Base-by-base conservation (phyloP, 371 early-diverging fungal species). In the Fennellomyces sp. region DNA sequence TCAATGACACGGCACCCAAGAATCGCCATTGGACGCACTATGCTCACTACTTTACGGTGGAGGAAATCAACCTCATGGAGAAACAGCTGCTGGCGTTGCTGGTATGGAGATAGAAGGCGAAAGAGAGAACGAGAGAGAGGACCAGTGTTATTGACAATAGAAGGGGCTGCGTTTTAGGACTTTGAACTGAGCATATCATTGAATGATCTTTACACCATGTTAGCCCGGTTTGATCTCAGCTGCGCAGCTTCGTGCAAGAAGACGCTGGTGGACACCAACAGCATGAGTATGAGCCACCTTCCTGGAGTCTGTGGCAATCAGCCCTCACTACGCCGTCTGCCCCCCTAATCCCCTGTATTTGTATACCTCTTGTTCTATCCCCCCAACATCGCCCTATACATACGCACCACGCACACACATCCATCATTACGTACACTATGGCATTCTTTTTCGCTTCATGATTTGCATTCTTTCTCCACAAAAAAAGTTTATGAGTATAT, bases 31-130 rank as follows among this genome's bases (percentile, higher is more conserved):
- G 91, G 91, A 87, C 88, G 13, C 76, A 78, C 15, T 85, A 86
- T 60, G 82, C 88, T 2, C 63, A 71, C 0, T 69, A 85, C 38
- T 91, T 89, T 61, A 84, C 90, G 2, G 72, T 90, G 12, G 78
- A 81, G 5, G 91, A 92, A 68, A 85, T 92, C 52, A 92, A 92
- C 52, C 71, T 90, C 15, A 92, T 91, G 91, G 92, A 92, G 65
- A 81, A 86, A 59, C 91, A 92, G 67, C 70, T 92, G 35, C 79
- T 92, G 45, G 81, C 81, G 5, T 68, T 92, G 52, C 75, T 92
- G 52, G 88, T 70, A 72, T 64, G 51, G 27, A 21, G 17, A 7
- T 19, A 0, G 6, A 5, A 28, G n/a, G n/a, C 15, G 27, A 36
- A 8, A 11, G 36, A n/a, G n/a, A n/a, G n/a, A n/a, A n/a, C n/a